Evolutionary conservation across 1,284 basidiomycete genomes (phyloP), one percentile per base, ranked within the genome.

Genomic region (Porphyrellus sp.): DNA sequence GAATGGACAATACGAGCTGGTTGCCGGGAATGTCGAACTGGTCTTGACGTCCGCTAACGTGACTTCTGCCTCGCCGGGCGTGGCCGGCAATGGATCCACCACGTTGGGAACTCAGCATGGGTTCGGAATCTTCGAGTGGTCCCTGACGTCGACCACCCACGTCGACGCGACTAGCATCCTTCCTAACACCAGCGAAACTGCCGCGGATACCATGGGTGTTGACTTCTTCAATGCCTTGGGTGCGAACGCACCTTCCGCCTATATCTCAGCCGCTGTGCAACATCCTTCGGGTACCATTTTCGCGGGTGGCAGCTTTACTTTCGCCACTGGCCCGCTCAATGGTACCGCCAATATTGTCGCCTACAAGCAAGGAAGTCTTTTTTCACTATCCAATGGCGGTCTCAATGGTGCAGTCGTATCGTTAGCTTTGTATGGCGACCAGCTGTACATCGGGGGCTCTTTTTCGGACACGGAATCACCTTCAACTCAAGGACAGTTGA

Each of bases 51-150:
- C 82, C n/a, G 78, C 79, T 5, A 79, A 79, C 59, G 55, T 70
- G 25, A 74, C 72, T 8, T 68, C 50, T 8, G 5, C 69, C 15
- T 63, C 68, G 15, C 64, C 67, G 20, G 65, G 70, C 18, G 57
- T 64, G 0, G 55, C 58, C 15, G 62, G 65, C 16, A 74, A 69
- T 50, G 65, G 62, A 4, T 70, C 69, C 3, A 61, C 60, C 24
- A 53, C 54, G 31, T 57, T 62, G 35, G 64, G 70, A 13, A 68
- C 72, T 18, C 71, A 72, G 41, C 73, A 64, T 23, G 78, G 80
- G 3, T 91, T 89, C 61, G 89, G 90, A 9, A 85, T 91, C 65
- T 81, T 90, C 50, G 90, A 92, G 63, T 92, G 89, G 89, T 83
- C 85, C 24, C 68, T 86, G 35, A 71, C 68, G 43, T 64, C 72